Percentiles rank a stretch among this genome's conserved stretches.
These are phyloP conservation scores for Fragaria ananassa DNA, from an alignment of 306 rosid species.

Conservation along the genomic window DNA sequence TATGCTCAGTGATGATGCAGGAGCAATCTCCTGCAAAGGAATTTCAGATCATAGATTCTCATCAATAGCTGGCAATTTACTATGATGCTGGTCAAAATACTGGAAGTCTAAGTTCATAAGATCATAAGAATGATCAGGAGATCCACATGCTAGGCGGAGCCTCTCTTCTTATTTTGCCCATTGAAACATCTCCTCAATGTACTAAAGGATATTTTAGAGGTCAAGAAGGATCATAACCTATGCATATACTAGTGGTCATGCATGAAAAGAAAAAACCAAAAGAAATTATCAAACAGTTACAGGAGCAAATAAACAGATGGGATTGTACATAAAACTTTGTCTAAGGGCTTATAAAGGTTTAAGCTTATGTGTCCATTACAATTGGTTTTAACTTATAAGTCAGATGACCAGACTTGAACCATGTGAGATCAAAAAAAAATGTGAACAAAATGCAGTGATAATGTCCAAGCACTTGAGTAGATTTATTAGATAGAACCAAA, in stretches of 20 bases:
- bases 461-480: neutral
- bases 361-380: neutral
- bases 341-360: neutral
- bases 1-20: conserved; percentile 40
- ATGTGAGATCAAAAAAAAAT: neutral
- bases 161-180: conserved; percentile 59
- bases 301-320: neutral
- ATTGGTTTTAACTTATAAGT: neutral
- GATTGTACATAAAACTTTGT: neutral
- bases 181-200: conserved; percentile 55
- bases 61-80: conserved; percentile 43
- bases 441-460: neutral
- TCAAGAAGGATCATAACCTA: conserved; percentile 34
- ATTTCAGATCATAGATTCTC: conserved; percentile 39
- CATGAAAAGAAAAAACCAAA: conserved; percentile 13
- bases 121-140: conserved; percentile 39
- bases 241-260: conserved; percentile 21
- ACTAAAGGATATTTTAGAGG: conserved; percentile 44
- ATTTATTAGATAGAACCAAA: neutral
- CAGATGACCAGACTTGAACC: neutral
- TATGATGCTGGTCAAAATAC: conserved; percentile 38
- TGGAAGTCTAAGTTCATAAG: conserved; percentile 42
- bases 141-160: conserved; percentile 49
- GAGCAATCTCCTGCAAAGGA: conserved; percentile 49
- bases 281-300: neutral